Evolutionary conservation across 108 stramenopile genomes (phyloP).

Genomic region (Pseudonitzschia delicatissima): DNA sequence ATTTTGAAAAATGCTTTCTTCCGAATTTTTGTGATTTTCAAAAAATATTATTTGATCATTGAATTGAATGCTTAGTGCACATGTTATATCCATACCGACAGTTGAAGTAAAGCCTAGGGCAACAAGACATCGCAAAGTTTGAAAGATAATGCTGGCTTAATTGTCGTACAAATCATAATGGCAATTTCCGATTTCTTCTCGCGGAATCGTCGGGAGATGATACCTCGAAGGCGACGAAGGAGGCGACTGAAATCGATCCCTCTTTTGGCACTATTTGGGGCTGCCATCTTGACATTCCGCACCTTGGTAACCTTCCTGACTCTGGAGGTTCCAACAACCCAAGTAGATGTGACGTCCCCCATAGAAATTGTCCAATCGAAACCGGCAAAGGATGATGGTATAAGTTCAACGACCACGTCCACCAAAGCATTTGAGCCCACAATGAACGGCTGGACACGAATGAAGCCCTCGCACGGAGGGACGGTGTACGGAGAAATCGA

Average conservation of each 20-base stretch:
- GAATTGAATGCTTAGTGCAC: too few species aligned
- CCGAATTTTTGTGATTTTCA: too few species aligned
- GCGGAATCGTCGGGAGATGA: not conserved
- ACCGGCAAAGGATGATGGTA: not conserved
- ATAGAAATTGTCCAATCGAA: not conserved
- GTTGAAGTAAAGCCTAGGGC: too few species aligned
- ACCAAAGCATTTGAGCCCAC: not conserved
- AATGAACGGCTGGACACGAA: constrained; percentile 11
- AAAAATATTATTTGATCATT: too few species aligned
- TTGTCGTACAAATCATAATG: not conserved
- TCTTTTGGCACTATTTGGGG: not conserved
- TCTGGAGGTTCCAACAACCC: not conserved
- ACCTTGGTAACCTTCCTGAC: not conserved
- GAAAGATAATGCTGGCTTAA: not conserved
- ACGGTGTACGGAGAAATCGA: constrained; percentile 7
- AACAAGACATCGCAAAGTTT: too few species aligned
- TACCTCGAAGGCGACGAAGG: not conserved
- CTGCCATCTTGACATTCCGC: not conserved
- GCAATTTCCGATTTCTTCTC: not conserved
- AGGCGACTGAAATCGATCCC: not conserved
- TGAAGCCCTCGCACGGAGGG: constrained; percentile 13
- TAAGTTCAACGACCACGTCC: not conserved
- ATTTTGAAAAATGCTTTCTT: too few species aligned
- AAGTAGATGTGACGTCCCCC: not conserved
- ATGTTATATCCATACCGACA: too few species aligned